These are phyloP conservation scores for Pythium apleroticum DNA, from an alignment of 352 stramenopile species.

Conservation along the genomic window DNA sequence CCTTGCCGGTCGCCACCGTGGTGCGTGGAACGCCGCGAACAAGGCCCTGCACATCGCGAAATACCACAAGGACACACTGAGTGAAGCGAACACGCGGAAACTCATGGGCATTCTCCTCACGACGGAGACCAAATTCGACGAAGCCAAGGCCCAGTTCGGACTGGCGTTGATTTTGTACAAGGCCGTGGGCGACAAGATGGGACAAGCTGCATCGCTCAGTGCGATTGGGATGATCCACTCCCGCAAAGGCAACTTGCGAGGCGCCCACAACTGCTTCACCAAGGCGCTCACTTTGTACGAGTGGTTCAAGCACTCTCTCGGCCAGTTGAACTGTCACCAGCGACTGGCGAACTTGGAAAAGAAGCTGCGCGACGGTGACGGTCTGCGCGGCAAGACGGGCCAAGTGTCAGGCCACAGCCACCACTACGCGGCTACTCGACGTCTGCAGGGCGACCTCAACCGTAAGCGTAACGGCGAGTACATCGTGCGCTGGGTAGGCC, in stretches of 20 bases:
- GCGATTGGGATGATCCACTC: conserved; percentile 83
- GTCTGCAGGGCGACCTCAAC: conserved; percentile 78
- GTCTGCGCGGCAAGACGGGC: conserved; percentile 50
- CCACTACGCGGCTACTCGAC: conserved; percentile 72
- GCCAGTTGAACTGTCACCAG: conserved; percentile 80
- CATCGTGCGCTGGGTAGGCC: conserved; percentile 78
- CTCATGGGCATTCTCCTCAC: conserved; percentile 78
- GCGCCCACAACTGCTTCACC: conserved; percentile 77
- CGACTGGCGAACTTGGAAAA: conserved; percentile 83
- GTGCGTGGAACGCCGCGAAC: conserved; percentile 70
- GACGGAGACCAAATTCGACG: conserved; percentile 82
- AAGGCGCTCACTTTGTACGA: conserved; percentile 80
- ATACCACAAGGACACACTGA: conserved; percentile 62
- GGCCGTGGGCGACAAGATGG: conserved; percentile 68
- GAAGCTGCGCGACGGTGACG: conserved; percentile 73
- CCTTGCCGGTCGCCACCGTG: conserved; percentile 66
- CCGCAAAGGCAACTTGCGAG: conserved; percentile 72
- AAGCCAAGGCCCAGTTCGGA: conserved; percentile 79
- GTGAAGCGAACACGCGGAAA: conserved; percentile 72
- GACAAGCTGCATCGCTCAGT: conserved; percentile 70
- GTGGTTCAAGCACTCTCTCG: conserved; percentile 80
- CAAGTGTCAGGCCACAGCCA: conserved; percentile 64
- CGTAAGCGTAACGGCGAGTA: conserved; percentile 80
- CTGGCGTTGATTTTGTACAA: conserved; percentile 79
- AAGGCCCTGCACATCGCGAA: conserved; percentile 78